phyloP scores from a whole-genome alignment of 2,329 filamentous ascomycete species.

The Fusarium armeniacum region DNA sequence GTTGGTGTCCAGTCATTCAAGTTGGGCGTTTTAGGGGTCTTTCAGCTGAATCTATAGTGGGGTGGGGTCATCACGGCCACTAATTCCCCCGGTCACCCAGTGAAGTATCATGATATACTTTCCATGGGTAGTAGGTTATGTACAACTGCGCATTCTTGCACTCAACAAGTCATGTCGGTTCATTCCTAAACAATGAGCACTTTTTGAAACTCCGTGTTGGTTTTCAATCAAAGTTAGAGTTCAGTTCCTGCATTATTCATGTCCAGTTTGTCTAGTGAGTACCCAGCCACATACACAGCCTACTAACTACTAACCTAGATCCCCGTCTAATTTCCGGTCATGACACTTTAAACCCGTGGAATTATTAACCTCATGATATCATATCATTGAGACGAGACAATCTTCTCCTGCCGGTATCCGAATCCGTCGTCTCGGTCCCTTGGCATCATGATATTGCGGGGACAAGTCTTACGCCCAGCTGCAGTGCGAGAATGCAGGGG shows the following conservation, averaged over 20 bases:
- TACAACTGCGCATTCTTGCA: background rate
- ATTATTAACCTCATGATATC: slow-evolving; percentile 8
- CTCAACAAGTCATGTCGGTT: background rate
- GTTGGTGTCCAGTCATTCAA: background rate
- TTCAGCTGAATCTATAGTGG: background rate
- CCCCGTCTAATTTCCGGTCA: slow-evolving; percentile 14
- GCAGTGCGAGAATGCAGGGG: slow-evolving; percentile 6
- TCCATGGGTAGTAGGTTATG: background rate
- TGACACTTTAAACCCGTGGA: slow-evolving; percentile 2
- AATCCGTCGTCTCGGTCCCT: slow-evolving; percentile 20
- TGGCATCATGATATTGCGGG: slow-evolving; percentile 17
- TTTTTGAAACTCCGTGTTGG: background rate
- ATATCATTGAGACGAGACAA: background rate
- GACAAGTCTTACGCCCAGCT: slow-evolving; percentile 24
- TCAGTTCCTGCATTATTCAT: background rate
- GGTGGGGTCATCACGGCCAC: background rate
- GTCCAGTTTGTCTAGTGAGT: background rate
- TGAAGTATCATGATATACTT: background rate
- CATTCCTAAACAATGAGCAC: background rate
- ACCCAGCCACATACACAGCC: slow-evolving; percentile 27
- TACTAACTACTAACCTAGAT: background rate
- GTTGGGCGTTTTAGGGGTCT: background rate
- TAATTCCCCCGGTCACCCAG: background rate
- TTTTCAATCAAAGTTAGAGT: background rate
- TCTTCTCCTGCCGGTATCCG: slow-evolving; percentile 33